Base-by-base conservation (phyloP, 2,329 filamentous ascomycete genomes). In the Aspergillus viridinutans region DNA sequence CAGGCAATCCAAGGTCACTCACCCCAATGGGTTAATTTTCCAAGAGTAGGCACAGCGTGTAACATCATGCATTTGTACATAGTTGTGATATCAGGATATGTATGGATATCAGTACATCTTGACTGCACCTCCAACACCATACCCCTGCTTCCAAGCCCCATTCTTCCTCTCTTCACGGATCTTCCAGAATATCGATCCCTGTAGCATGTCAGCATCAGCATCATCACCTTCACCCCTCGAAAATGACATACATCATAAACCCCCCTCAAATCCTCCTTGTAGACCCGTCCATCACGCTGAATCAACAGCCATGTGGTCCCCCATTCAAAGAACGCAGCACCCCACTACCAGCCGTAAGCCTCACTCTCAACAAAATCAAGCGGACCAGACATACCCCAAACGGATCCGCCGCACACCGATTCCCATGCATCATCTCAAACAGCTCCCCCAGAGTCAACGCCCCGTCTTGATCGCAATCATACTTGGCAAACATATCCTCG, bases 401-500 rank as follows among this genome's bases (percentile, higher is more conserved):
- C 2, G 74, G 70, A 69, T 81, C 78, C n/a, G 65, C 66, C 3
- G 68, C 60, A 56, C 74, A 65, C n/a, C 76, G 64, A 64, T 80
- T 75, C 6, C 75, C 77, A 55, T 72, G 73, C 61, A 74, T 69
- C 63, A 76, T 63, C 9, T 67, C 65, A 20, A 67, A 62, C 23
- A 79, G 57, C 59, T 80, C 78, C 52, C 65, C 61, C 1, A 75
- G 53, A 0, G 72, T 74, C 59, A 81, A 54, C 1, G 74, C 73
- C 17, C 75, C 70, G 64, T 76, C 69, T 60, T 72, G 35, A 28
- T 69, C 60, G 43, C 67, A 40, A 55, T 76, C 74, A 61, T 79
- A 81, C 60, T 80, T 80, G 1, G 69, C 60, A 57, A 81, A 81
- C 28, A 81, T 68, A 42, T 81, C 77, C 65, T 81, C 78, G 54